Conservation (phyloP, 1,139 yeast species). For the Geotrichum cucujoidarum region DNA sequence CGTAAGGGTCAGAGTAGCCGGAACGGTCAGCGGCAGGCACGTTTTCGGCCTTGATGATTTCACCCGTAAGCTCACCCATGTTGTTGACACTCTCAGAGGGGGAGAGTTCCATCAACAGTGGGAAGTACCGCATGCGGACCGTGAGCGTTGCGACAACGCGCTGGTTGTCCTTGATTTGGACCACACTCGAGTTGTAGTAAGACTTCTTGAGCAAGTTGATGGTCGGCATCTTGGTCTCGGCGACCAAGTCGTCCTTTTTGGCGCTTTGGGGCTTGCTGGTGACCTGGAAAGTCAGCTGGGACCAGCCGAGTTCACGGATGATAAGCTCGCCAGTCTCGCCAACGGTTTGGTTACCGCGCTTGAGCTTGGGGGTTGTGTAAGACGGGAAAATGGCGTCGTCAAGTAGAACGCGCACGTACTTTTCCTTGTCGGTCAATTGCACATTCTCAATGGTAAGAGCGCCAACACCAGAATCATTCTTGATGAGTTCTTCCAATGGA, state of each 20-base stretch:
- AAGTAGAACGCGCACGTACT: slow-evolving; percentile 66
- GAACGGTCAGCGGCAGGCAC: slow-evolving; percentile 79
- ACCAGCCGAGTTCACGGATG: slow-evolving; percentile 72
- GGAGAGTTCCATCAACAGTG: slow-evolving; percentile 60
- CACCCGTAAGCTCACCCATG: slow-evolving; percentile 66
- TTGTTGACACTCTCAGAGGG: slow-evolving; percentile 70
- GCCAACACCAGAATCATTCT: slow-evolving; percentile 70
- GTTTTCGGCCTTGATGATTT: slow-evolving; percentile 59
- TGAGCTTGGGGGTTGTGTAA: slow-evolving; percentile 49
- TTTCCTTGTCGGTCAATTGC: slow-evolving; percentile 45
- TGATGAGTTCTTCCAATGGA: slow-evolving; percentile 56
- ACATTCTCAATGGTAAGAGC: slow-evolving; percentile 63
- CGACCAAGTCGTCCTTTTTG: slow-evolving; percentile 50
- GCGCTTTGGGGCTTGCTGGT: slow-evolving; percentile 49
- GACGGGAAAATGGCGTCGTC: slow-evolving; percentile 68
- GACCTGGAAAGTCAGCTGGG: slow-evolving; percentile 59
- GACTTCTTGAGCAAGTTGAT: slow-evolving; percentile 61
- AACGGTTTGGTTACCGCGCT: slow-evolving; percentile 17
- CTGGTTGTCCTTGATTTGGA: slow-evolving; percentile 48
- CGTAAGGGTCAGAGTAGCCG: slow-evolving; percentile 91
- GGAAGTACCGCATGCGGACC: slow-evolving; percentile 73
- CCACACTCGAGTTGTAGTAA: slow-evolving; percentile 53
- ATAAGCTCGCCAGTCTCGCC: slow-evolving; percentile 64
- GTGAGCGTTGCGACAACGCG: slow-evolving; percentile 53
- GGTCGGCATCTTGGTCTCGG: slow-evolving; percentile 65